Base-by-base conservation (phyloP, 2,329 filamentous ascomycete species). In the Penicillium sp. region DNA sequence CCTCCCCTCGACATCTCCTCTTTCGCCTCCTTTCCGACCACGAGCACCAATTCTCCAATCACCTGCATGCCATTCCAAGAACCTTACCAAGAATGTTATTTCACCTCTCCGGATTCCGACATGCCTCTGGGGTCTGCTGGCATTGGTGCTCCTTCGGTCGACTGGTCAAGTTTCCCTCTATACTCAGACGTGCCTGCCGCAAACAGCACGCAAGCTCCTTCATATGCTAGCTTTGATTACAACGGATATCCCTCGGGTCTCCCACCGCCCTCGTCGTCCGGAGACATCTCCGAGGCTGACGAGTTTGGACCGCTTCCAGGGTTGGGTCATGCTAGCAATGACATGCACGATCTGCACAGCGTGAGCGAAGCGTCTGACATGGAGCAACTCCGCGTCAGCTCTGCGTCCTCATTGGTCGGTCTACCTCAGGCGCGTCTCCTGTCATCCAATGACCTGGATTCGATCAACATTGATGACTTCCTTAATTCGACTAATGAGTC, bases 141-240 rank as follows among this genome's bases (percentile, higher is more conserved):
- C 17, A 66, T 77, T 53, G 74, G 67, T 37, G 73, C 73, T 17
- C 75, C 77, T 5, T 69, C 75, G 5, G 73, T 79, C 25, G 78
- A 80, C 63, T 80, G 78, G 78, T 77, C 77, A 5, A 77, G 73
- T 33, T 75, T 79, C 58, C 77, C 77, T 37, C 61, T 79, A 14
- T 72, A 75, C 38, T 70, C 73, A 19, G 72, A 72, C 28, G 64
- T 71, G 11, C 67, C 72, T 31, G 64, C 73, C 16, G 60, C 75
- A 4, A 70, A 72, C 11, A 76, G 72, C 61, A 78, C 75, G 41
- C 77, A 78, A 48, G 69, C 76, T 14, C 75, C 75, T 16, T 79
- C 76, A 12, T 79, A 77, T 57, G 72, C 75, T 16, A 78, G 75
- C 59, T 76, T 77, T 60, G 75, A 79, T 59, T 74, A 75, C 63